phyloP scores from a whole-genome alignment of 2,329 filamentous ascomycete genomes.

The Metarhizium guizhouense region DNA sequence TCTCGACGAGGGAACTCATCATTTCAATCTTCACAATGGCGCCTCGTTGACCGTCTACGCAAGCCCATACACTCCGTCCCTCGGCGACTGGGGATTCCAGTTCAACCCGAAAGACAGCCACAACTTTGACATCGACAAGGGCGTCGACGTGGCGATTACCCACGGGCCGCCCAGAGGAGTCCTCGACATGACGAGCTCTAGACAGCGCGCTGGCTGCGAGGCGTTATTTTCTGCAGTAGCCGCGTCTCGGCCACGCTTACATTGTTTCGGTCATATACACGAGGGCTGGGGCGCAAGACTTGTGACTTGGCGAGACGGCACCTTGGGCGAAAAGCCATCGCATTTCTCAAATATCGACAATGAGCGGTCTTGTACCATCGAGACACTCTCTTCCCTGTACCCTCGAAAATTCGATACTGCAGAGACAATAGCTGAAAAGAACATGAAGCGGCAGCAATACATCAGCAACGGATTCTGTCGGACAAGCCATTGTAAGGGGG shows the following conservation, averaged over 20 bases:
- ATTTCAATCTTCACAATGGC: constrained; percentile 30
- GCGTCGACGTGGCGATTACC: neutral
- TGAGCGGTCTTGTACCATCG: constrained; percentile 6
- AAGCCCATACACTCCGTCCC: neutral
- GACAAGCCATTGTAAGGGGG: neutral
- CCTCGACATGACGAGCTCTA: neutral
- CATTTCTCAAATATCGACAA: constrained; percentile 42
- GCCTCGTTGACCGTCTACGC: constrained; percentile 12
- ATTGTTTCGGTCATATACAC: constrained; percentile 29
- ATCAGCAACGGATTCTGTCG: neutral
- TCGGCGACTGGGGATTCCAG: neutral
- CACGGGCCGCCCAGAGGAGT: neutral
- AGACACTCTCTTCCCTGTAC: neutral
- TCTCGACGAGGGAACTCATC: constrained; percentile 32
- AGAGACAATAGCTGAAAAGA: neutral
- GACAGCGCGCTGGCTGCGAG: constrained; percentile 20
- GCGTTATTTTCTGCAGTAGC: constrained; percentile 21
- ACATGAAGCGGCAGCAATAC: neutral
- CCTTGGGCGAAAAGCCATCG: constrained; percentile 20
- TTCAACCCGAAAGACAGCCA: neutral
- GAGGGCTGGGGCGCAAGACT: constrained; percentile 29
- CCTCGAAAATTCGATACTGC: neutral
- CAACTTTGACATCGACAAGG: neutral
- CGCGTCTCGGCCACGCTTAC: constrained; percentile 19
- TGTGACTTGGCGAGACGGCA: constrained; percentile 33